A percentile compares a stretch with the other conserved stretches of the same genome.
Conservation (phyloP, 495 filamentous ascomycete species). For the Penicillium daleae region DNA sequence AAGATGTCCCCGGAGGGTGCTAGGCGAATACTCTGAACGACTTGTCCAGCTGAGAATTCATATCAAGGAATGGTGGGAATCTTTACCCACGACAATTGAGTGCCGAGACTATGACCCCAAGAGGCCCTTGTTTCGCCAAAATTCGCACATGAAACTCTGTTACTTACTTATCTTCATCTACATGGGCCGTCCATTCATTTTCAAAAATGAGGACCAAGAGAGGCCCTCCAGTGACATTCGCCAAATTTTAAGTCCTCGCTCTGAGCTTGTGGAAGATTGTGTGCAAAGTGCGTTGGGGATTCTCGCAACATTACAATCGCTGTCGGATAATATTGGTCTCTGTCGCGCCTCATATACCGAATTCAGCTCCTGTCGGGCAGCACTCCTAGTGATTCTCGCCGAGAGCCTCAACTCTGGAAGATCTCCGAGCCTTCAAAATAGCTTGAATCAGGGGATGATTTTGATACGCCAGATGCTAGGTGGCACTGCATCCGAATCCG, state of each 20-base stretch:
- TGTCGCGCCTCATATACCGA: constrained; percentile 53
- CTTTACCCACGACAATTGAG: constrained; percentile 38
- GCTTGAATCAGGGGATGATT: constrained; percentile 22
- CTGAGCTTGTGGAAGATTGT: constrained; percentile 45
- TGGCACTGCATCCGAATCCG: constrained; percentile 23
- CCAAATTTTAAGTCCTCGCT: constrained; percentile 31
- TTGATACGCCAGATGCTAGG: constrained; percentile 29
- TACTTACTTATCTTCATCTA: constrained; percentile 49
- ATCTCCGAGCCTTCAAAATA: constrained; percentile 16
- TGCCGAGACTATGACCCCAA: constrained; percentile 38
- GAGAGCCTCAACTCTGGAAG: constrained; percentile 40
- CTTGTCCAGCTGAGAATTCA: constrained; percentile 39
- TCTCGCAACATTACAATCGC: constrained; percentile 42
- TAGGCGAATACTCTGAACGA: constrained; percentile 42
- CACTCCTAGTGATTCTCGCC: constrained; percentile 52
- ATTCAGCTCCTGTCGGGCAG: constrained; percentile 52
- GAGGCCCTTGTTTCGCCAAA: constrained; percentile 43
- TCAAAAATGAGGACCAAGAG: constrained; percentile 35
- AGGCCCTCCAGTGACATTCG: constrained; percentile 15
- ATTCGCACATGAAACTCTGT: constrained; percentile 49
- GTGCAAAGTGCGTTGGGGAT: constrained; percentile 50
- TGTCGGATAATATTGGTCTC: constrained; percentile 46
- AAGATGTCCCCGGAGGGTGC: constrained; percentile 39
- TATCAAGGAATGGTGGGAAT: constrained; percentile 49
- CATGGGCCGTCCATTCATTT: constrained; percentile 51